Conservation (phyloP, 345 rosid genomes). For the Kandelia obovata region DNA sequence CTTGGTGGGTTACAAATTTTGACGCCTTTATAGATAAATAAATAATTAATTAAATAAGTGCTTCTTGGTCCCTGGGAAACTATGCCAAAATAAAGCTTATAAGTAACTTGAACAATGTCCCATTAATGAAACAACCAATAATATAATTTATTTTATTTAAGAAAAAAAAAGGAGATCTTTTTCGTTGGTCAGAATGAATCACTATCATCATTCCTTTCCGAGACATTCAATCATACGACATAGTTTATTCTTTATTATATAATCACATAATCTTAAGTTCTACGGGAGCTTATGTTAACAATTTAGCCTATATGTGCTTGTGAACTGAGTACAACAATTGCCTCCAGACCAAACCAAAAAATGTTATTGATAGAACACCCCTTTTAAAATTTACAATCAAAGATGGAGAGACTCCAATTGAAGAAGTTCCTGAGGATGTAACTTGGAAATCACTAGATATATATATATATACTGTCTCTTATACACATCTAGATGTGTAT, state of each 20-base stretch:
- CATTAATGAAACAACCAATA: neutral
- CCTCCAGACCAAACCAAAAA: neutral
- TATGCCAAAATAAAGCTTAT: neutral
- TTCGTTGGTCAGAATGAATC: neutral
- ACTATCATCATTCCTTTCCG: neutral
- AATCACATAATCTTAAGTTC: neutral
- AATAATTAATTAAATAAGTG: no score
- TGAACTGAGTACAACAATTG: conserved; percentile 7
- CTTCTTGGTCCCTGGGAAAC: no score
- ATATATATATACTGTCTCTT: no score
- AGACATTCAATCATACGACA: neutral
- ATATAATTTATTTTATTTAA: neutral
- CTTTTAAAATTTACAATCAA: neutral
- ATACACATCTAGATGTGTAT: no score
- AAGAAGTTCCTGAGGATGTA: neutral
- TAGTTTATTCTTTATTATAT: neutral
- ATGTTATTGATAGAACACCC: neutral
- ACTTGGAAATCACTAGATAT: neutral
- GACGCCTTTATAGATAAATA: no score
- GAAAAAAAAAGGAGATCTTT: no score
- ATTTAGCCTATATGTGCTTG: neutral
- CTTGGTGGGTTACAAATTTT: no score
- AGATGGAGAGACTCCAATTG: neutral
- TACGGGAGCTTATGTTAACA: neutral
- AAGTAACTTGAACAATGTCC: neutral